Conservation (phyloP, 1,284 basidiomycete genomes). For the Rhodotorula sp. region DNA sequence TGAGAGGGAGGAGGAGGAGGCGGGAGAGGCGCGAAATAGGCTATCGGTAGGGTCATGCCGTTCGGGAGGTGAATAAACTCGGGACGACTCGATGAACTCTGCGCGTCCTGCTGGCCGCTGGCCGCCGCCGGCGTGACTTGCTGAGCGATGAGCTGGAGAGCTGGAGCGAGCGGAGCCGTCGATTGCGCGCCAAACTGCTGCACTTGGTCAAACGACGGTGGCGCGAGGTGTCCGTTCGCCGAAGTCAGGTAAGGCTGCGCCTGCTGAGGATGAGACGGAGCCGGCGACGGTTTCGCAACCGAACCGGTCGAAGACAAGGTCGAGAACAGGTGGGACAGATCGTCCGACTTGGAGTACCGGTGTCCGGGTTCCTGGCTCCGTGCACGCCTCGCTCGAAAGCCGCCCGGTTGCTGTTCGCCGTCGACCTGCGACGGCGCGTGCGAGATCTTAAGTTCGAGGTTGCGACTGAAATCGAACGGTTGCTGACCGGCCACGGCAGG, state of each 20-base stretch:
- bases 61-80: constrained; percentile 6
- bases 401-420: neutral
- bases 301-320: neutral
- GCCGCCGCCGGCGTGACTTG: neutral
- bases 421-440: neutral
- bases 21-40: neutral
- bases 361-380: constrained; percentile 26
- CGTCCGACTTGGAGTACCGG: constrained; percentile 22
- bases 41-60: constrained; percentile 3
- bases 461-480: neutral
- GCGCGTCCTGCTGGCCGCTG: neutral
- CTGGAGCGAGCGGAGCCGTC: neutral
- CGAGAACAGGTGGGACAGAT: constrained; percentile 23
- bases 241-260: neutral
- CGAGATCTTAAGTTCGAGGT: neutral
- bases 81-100: neutral
- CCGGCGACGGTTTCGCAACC: neutral
- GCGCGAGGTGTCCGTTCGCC: constrained; percentile 17
- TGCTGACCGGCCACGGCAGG: neutral
- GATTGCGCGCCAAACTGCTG: neutral
- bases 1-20: neutral
- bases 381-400: constrained; percentile 7
- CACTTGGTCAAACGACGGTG: neutral
- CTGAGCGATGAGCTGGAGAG: neutral
- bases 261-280: neutral